Percentiles rank a stretch among this genome's conserved stretches.
Evolutionary conservation across 176 grass and related monocot species (phyloP).

Genomic region (Ensete ventricosum): DNA sequence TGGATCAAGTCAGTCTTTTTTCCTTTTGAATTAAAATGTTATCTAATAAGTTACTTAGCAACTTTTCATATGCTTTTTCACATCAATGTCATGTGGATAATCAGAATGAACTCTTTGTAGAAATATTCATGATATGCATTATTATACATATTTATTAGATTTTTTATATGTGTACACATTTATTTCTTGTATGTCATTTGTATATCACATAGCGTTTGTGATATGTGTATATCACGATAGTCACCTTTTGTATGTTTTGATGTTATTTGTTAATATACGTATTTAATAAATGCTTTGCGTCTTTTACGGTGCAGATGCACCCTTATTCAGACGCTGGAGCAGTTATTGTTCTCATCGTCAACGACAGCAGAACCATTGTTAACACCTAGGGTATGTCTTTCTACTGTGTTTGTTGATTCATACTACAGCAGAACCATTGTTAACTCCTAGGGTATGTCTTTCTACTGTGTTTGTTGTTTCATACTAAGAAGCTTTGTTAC

Average conservation of each 20-base stretch:
- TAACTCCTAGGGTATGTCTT: constrained; percentile 75
- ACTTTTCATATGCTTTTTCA: too few species aligned
- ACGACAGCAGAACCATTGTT: constrained; percentile 90
- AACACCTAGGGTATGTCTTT: constrained; percentile 68
- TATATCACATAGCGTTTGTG: neutral
- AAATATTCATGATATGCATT: too few species aligned
- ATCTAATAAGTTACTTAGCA: too few species aligned
- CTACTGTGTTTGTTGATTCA: too few species aligned
- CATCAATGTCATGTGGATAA: too few species aligned
- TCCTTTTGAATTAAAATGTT: too few species aligned
- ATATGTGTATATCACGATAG: neutral
- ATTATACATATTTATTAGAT: too few species aligned
- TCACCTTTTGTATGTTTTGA: neutral
- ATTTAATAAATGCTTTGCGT: neutral
- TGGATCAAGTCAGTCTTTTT: too few species aligned
- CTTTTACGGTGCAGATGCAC: constrained; percentile 55
- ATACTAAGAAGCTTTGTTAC: too few species aligned
- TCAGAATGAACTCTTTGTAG: too few species aligned
- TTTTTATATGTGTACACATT: too few species aligned
- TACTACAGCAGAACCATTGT: constrained; percentile 71
- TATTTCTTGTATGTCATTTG: too few species aligned
- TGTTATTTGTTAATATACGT: neutral
- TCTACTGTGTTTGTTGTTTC: neutral
- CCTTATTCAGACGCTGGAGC: constrained; percentile 89
- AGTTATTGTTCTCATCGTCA: constrained; percentile 83